These are phyloP conservation scores for Neonectria faginata DNA, from an alignment of 2,329 filamentous ascomycete genomes.

Conservation along the genomic window DNA sequence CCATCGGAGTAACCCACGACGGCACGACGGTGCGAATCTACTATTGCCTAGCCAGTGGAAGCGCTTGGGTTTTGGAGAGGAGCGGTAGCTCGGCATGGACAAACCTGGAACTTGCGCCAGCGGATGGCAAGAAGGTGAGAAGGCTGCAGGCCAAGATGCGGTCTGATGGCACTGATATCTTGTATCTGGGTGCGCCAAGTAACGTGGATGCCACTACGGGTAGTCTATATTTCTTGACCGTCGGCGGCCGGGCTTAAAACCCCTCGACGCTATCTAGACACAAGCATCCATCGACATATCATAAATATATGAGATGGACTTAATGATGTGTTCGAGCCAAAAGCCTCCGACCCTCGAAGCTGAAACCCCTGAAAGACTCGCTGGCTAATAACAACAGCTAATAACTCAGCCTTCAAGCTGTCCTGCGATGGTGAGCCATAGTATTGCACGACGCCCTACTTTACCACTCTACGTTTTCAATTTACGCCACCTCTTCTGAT, in stretches of 20 bases:
- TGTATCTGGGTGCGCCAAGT: conserved; percentile 34
- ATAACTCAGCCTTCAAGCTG: not conserved
- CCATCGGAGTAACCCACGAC: conserved; percentile 36
- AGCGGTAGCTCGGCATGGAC: conserved; percentile 27
- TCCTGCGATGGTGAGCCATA: not conserved
- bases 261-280: not conserved
- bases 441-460: not conserved
- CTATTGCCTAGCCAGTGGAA: conserved; percentile 34
- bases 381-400: no score
- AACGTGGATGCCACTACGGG: conserved; percentile 35
- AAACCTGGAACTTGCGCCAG: conserved; percentile 28
- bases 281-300: not conserved
- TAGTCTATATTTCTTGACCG: conserved; percentile 31
- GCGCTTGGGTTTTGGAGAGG: conserved; percentile 37
- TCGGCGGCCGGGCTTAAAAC: conserved; percentile 16
- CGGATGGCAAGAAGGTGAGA: conserved; percentile 29
- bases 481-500: not conserved
- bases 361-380: no score
- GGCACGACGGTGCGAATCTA: conserved; percentile 35
- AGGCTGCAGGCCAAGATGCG: conserved; percentile 34
- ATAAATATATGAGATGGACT: not conserved
- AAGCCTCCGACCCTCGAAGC: not conserved
- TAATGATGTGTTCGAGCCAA: not conserved
- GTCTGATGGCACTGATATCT: conserved; percentile 32
- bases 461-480: not conserved